Evolutionary conservation across 495 filamentous ascomycete genomes (phyloP), one percentile per base, ranked within the genome.

Genomic region (Penicillium goetzii): DNA sequence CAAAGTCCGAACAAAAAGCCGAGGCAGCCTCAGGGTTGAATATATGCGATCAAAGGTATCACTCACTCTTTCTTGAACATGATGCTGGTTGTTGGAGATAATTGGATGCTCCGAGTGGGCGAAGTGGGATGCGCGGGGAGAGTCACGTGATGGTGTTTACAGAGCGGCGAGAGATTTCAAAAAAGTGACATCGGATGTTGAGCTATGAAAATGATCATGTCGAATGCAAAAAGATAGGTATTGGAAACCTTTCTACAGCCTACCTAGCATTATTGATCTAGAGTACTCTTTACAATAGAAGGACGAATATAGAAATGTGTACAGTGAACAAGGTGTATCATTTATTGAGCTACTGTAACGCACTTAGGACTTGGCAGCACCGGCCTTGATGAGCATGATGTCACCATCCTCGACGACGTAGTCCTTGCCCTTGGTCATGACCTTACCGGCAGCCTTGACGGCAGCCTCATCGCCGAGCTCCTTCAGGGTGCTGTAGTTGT

Each of bases 341-440:
- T 69, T 69, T 61, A 43, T 58, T 60, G 23, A 69, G 57, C 62
- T 68, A 40, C 36, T 17, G 15, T 3, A 63, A 55, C 61, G 30
- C 41, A 61, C 59, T 63, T 83, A 96, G 68, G 79, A 79, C 82
- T 97, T 97, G 58, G 94, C 94, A 72, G 94, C 94, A 73, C 94
- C 94, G 40, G 94, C 93, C 83, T 98, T 98, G 82, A 97, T 92
- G 65, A 97, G 83, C 65, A 97, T 71, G 68, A 89, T 85, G 70
- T 85, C 80, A 47, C 78, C 78, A 61, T 83, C 80, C 63, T 79
- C 71, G 8, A 80, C 76, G 26, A 96, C 86, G 74, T 99, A 97
- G 50, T 99, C 96, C 82, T 99, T 99, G 66, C 96, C 96, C 84
- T 98, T 99, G 63, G 96, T 98, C 88, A 97, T 89, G 58, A 98